A percentile compares a stretch with the other conserved stretches of the same genome.
These are phyloP conservation scores for Haematococcus sp. DNA, from an alignment of 139 green algal species.

Conservation along the genomic window DNA sequence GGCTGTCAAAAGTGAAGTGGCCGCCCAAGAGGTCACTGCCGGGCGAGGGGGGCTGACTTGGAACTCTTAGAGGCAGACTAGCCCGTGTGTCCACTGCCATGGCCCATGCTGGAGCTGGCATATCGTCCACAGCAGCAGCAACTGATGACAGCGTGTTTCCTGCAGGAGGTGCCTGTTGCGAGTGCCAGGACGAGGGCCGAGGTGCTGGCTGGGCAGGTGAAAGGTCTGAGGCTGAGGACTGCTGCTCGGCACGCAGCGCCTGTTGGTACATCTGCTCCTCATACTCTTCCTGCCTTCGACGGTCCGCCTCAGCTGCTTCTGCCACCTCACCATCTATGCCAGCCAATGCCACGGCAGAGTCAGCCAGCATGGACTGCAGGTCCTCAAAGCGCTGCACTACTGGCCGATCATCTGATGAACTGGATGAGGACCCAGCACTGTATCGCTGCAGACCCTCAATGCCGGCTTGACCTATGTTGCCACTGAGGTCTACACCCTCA, in stretches of 20 bases:
- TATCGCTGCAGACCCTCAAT: no score
- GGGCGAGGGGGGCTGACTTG: background rate
- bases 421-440: no score
- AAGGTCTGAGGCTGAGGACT: background rate
- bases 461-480: no score
- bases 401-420: no score
- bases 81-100: background rate
- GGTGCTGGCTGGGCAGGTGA: background rate
- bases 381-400: conserved; percentile 7
- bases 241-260: conserved; percentile 1
- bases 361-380: conserved; percentile 4
- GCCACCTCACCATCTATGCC: background rate
- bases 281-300: background rate
- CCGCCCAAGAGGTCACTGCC: conserved; percentile 10
- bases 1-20: no score
- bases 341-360: background rate
- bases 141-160: background rate
- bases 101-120: no score
- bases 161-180: background rate
- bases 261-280: conserved; percentile 3
- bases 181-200: background rate
- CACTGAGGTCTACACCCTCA: no score
- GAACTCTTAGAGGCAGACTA: background rate
- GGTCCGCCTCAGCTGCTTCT: background rate
- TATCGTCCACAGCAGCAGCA: background rate